Evolutionary conservation across 2,329 filamentous ascomycete species (phyloP).

Genomic region (Fusarium concolor): DNA sequence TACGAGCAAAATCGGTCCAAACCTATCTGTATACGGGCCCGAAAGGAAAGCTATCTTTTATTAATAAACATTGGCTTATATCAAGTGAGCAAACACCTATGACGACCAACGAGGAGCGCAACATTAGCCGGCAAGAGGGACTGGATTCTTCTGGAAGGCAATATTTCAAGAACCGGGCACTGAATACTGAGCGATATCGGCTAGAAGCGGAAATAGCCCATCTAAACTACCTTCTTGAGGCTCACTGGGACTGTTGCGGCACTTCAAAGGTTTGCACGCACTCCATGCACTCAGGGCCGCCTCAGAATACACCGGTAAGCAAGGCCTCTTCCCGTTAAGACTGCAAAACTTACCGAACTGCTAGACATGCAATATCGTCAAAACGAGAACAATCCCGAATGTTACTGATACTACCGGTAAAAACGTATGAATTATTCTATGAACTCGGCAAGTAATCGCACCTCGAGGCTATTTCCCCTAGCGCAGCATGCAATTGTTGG

Average conservation of each 20-base stretch:
- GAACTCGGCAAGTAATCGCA: conserved; percentile 5
- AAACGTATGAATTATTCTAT: background rate
- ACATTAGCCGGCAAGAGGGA: background rate
- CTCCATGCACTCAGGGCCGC: background rate
- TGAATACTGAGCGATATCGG: conserved; percentile 3
- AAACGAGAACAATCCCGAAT: background rate
- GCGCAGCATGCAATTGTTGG: conserved; percentile 1
- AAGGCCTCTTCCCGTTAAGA: conserved; percentile 4
- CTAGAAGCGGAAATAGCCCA: conserved; percentile 5
- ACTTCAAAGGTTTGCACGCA: conserved; percentile 1
- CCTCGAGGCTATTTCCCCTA: background rate
- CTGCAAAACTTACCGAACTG: background rate
- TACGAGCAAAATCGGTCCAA: background rate
- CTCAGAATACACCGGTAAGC: background rate
- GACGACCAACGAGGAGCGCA: background rate
- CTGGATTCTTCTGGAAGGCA: background rate
- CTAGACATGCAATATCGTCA: background rate
- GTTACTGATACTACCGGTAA: background rate
- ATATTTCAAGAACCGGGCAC: background rate
- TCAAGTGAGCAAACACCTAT: background rate
- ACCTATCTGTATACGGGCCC: background rate
- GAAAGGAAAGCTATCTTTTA: background rate
- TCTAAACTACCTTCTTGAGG: conserved; percentile 2
- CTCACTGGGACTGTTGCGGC: background rate
- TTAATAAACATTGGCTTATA: background rate